Conservation (phyloP, 2,329 filamentous ascomycete genomes). For the Diaporthe citrichinensis region DNA sequence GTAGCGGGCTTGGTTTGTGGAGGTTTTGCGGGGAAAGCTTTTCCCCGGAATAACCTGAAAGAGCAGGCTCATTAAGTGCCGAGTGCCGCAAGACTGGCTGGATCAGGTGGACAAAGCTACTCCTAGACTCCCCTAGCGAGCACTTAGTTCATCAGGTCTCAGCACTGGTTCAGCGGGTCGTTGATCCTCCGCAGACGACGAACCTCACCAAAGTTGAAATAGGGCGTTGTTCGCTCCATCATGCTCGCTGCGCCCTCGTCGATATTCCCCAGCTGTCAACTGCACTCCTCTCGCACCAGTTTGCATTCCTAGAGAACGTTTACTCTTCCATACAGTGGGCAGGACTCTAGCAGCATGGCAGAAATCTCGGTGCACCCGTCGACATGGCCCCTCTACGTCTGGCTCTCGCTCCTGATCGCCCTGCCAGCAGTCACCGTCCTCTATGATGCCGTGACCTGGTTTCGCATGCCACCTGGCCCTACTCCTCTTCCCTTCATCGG, state of each 20-base stretch:
- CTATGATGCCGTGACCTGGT: slow-evolving; percentile 51
- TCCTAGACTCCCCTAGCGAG: background rate
- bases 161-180: slow-evolving; percentile 2
- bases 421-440: slow-evolving; percentile 47
- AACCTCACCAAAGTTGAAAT: background rate
- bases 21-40: slow-evolving; percentile 35
- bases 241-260: background rate
- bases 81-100: slow-evolving; percentile 10
- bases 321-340: background rate
- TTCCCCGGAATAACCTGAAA: background rate
- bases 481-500: slow-evolving; percentile 61
- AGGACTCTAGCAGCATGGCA: slow-evolving; percentile 7
- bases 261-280: background rate
- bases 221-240: background rate
- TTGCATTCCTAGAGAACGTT: background rate
- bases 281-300: background rate
- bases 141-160: slow-evolving; percentile 13
- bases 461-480: slow-evolving; percentile 61
- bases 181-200: slow-evolving; percentile 15
- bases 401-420: slow-evolving; percentile 44
- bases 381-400: slow-evolving; percentile 43
- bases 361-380: slow-evolving; percentile 37
- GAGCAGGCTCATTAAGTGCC: background rate
- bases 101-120: slow-evolving; percentile 19
- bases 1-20: slow-evolving; percentile 5